Percentiles rank a stretch among this genome's conserved stretches.
Conservation (phyloP, 2,329 filamentous ascomycete genomes). For the Trichoderma sp. region DNA sequence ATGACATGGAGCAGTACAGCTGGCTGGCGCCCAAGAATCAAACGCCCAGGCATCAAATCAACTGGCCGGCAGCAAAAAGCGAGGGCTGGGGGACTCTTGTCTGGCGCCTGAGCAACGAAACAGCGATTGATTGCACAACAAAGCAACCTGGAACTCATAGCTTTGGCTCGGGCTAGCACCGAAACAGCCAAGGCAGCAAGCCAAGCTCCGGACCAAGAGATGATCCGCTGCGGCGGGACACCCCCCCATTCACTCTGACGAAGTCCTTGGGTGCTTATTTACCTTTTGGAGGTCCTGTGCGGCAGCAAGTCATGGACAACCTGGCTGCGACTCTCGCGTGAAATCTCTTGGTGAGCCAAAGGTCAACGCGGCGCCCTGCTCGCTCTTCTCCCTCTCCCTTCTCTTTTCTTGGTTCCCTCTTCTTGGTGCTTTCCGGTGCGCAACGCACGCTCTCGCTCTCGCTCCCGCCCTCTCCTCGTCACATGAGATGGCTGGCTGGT, state of each 20-base stretch:
- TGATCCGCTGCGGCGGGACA: slow-evolving; percentile 21
- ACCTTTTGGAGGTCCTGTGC: no score
- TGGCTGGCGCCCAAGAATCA: slow-evolving; percentile 12
- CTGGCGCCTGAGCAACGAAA: neutral
- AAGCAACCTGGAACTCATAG: no score
- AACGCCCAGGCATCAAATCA: no score
- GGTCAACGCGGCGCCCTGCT: neutral
- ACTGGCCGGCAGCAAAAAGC: neutral
- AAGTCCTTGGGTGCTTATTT: slow-evolving; percentile 18
- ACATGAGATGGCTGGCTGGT: slow-evolving; percentile 26
- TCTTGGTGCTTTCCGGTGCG: neutral
- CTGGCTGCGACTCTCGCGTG: neutral
- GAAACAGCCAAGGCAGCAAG: no score
- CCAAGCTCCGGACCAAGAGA: slow-evolving; percentile 18
- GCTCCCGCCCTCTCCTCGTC: slow-evolving; percentile 2
- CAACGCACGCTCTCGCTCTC: neutral
- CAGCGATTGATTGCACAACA: no score
- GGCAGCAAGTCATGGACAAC: slow-evolving; percentile 1
- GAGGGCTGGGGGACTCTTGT: neutral
- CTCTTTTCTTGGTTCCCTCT: neutral
- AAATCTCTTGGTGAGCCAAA: slow-evolving; percentile 8
- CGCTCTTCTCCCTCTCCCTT: neutral
- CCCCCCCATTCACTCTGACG: slow-evolving; percentile 14
- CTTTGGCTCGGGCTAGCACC: no score
- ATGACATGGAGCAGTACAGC: neutral